These are phyloP conservation scores for Lichtheimia ramosa DNA, from an alignment of 371 early-diverging fungal species.

Conservation along the genomic window DNA sequence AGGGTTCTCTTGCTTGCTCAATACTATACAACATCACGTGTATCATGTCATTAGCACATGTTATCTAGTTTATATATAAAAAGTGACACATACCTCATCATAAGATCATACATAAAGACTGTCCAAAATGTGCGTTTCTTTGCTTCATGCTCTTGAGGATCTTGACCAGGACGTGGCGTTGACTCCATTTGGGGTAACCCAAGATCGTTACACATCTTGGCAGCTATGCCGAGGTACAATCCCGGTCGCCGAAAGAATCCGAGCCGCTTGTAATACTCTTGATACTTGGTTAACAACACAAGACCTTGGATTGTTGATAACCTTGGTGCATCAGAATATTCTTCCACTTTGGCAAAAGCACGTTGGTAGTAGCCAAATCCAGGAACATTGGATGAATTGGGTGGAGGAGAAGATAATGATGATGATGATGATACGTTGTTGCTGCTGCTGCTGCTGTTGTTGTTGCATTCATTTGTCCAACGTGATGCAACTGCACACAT, in stretches of 20 bases:
- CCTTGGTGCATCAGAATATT: conserved; percentile 65
- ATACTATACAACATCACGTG: conserved; percentile 16
- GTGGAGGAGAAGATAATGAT: conserved; percentile 3
- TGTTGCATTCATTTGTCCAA: conserved; percentile 30
- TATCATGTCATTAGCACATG: neutral
- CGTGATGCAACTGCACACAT: conserved; percentile 60
- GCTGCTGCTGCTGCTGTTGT: conserved; percentile 2
- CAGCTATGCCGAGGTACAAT: conserved; percentile 53
- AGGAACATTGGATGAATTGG: conserved; percentile 8
- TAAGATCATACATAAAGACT: conserved; percentile 36
- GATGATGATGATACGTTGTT: no score
- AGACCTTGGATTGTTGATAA: conserved; percentile 70
- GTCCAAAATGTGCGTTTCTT: conserved; percentile 46
- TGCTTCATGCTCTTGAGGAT: conserved; percentile 28
- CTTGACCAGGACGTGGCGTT: conserved; percentile 25
- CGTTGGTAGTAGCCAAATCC: conserved; percentile 43
- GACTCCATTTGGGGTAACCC: conserved; percentile 46
- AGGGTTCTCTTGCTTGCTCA: conserved; percentile 38
- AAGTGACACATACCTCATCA: conserved; percentile 27
- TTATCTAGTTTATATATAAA: no score
- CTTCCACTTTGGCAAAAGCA: conserved; percentile 57
- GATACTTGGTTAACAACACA: conserved; percentile 69
- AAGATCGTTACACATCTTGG: conserved; percentile 75
- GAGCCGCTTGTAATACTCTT: conserved; percentile 46
- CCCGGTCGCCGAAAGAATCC: conserved; percentile 42